Conservation (phyloP, 441 rosid species). For the Croton setiger region DNA sequence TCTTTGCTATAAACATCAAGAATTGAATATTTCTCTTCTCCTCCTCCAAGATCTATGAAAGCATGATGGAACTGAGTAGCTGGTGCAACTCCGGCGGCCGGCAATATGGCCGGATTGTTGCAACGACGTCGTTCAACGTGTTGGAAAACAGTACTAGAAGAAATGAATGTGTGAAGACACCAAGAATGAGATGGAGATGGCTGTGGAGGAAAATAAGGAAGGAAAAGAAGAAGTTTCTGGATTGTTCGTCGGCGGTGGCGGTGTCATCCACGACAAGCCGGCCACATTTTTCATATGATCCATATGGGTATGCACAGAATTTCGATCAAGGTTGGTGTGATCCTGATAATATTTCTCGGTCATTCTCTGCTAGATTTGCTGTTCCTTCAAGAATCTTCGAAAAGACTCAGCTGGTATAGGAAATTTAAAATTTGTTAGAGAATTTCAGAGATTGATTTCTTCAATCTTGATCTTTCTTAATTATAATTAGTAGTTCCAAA, state of each 20-base stretch:
- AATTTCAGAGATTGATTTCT: neutral
- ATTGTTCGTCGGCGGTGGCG: constrained; percentile 23
- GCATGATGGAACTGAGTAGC: constrained; percentile 31
- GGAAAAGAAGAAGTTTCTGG: constrained; percentile 38
- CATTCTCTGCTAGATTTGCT: constrained; percentile 81
- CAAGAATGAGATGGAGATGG: constrained; percentile 40
- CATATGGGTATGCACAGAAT: constrained; percentile 55
- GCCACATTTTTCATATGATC: constrained; percentile 47
- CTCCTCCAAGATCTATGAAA: neutral
- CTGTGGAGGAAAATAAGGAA: constrained; percentile 58
- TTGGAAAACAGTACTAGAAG: neutral
- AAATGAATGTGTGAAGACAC: neutral
- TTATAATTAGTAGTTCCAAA: neutral
- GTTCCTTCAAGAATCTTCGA: constrained; percentile 54
- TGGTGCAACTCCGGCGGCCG: constrained; percentile 29
- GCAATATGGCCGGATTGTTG: constrained; percentile 34
- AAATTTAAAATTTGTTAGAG: neutral
- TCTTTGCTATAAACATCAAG: neutral
- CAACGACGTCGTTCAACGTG: constrained; percentile 20
- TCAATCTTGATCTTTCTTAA: neutral
- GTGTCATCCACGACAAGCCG: neutral
- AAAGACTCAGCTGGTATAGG: constrained; percentile 6
- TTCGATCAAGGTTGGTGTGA: constrained; percentile 60
- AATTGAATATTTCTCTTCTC: neutral
- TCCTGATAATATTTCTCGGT: constrained; percentile 55